These are phyloP conservation scores for Lichtheimia ramosa DNA, from an alignment of 371 early-diverging fungal genomes.

Conservation along the genomic window DNA sequence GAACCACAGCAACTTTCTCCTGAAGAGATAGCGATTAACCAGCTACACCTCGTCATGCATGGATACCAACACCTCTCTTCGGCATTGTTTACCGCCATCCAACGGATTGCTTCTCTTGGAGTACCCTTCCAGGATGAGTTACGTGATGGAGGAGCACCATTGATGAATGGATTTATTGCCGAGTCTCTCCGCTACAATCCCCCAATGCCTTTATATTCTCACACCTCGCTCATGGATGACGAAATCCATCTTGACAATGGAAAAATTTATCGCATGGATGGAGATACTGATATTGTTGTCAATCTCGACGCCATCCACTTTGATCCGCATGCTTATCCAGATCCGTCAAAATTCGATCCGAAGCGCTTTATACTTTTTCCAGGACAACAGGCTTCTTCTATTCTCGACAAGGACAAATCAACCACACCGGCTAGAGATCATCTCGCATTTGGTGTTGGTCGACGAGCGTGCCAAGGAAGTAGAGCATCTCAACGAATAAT, in stretches of 20 bases:
- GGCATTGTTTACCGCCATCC: conserved; percentile 33
- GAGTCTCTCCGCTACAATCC: conserved; percentile 38
- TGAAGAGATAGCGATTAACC: conserved; percentile 35
- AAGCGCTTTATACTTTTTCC: conserved; percentile 7
- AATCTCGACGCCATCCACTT: conserved; percentile 42
- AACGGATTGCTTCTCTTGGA: conserved; percentile 34
- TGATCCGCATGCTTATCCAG: conserved; percentile 11
- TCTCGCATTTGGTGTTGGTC: conserved; percentile 20
- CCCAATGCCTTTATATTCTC: conserved; percentile 26
- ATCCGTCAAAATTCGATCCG: conserved; percentile 15
- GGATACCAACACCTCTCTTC: conserved; percentile 33
- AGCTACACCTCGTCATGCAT: conserved; percentile 39
- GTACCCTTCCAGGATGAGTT: conserved; percentile 13
- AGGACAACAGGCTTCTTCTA: neutral
- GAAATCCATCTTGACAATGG: conserved; percentile 17
- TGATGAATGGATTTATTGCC: conserved; percentile 28
- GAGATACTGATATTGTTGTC: conserved; percentile 21
- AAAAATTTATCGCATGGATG: conserved; percentile 30
- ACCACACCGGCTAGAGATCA: conserved; percentile 1
- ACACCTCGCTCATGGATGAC: conserved; percentile 36
- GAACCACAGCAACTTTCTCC: conserved; percentile 32
- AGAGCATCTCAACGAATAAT: conserved; percentile 8
- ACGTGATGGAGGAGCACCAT: conserved; percentile 3
- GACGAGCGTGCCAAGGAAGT: conserved; percentile 16
- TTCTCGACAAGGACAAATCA: conserved; percentile 5